Conservation (phyloP, 23 red algal genomes). For the Gracilaria gracilis region DNA sequence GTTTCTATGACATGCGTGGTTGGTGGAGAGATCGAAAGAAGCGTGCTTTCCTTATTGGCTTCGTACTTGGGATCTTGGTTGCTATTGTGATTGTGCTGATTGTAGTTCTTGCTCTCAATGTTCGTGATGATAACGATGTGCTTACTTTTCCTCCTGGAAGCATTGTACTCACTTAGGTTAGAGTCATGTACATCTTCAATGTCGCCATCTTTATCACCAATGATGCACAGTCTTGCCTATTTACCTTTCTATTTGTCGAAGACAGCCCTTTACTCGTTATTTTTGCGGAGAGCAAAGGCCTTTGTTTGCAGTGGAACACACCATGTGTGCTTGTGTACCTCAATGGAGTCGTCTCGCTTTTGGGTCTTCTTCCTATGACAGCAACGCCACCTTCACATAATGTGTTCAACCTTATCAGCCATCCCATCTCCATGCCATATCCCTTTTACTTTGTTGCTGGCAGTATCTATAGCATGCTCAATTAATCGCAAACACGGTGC, state of each 20-base stretch:
- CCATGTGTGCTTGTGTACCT: too few species aligned
- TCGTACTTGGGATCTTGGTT: conserved; percentile 21
- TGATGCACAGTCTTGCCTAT: not conserved
- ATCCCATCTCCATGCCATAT: not conserved
- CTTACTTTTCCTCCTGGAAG: not conserved
- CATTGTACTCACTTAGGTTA: not conserved
- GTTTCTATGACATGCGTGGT: not conserved
- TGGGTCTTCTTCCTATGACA: too few species aligned
- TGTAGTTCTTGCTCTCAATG: not conserved
- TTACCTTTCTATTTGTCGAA: not conserved
- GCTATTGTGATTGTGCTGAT: conserved; percentile 15
- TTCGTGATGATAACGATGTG: not conserved
- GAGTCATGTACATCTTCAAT: not conserved
- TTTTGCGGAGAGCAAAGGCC: too few species aligned
- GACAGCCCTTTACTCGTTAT: too few species aligned
- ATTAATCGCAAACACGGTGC: not conserved
- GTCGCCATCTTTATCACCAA: not conserved
- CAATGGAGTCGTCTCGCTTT: too few species aligned
- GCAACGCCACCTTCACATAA: too few species aligned
- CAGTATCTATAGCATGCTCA: not conserved
- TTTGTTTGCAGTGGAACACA: too few species aligned
- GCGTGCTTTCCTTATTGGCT: conserved; percentile 16
- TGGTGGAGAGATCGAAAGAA: conserved; percentile 28
- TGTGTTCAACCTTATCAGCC: not conserved
- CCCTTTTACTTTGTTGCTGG: not conserved